Conservation (phyloP, 306 rosid species). For the Cajanus cajan region DNA sequence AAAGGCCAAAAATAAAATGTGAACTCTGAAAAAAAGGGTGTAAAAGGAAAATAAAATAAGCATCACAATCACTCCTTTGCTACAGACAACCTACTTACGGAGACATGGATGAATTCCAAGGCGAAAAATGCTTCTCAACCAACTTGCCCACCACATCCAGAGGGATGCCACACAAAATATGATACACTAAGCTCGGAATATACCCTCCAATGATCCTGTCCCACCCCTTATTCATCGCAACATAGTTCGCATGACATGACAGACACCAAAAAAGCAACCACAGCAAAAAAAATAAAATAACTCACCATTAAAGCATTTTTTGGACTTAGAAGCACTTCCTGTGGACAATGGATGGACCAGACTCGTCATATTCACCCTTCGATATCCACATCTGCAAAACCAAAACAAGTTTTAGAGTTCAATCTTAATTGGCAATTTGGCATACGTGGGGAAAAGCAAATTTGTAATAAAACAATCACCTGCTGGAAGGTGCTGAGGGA, state of each 20-base stretch:
- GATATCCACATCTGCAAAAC: constrained; percentile 88
- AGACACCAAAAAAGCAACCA: constrained; percentile 79
- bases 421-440: neutral
- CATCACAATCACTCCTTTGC: constrained; percentile 70
- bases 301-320: constrained; percentile 59
- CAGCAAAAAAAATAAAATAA: constrained; percentile 47
- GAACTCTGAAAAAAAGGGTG: constrained; percentile 1
- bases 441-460: neutral
- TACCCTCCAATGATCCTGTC: constrained; percentile 43
- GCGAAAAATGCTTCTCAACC: constrained; percentile 36
- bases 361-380: constrained; percentile 93
- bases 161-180: constrained; percentile 31
- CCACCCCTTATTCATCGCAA: constrained; percentile 46
- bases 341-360: constrained; percentile 96
- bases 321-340: constrained; percentile 88
- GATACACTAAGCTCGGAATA: constrained; percentile 40
- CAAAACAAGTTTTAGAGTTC: constrained; percentile 26
- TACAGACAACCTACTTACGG: constrained; percentile 59
- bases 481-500: constrained; percentile 99
- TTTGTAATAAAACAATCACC: constrained; percentile 41
- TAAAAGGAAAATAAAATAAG: constrained; percentile 24
- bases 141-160: constrained; percentile 48
- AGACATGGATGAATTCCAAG: constrained; percentile 50
- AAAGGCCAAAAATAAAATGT: constrained; percentile 41
- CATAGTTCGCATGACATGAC: constrained; percentile 62